Evolutionary conservation across 306 rosid species (phyloP).

Genomic region (Senna tora): DNA sequence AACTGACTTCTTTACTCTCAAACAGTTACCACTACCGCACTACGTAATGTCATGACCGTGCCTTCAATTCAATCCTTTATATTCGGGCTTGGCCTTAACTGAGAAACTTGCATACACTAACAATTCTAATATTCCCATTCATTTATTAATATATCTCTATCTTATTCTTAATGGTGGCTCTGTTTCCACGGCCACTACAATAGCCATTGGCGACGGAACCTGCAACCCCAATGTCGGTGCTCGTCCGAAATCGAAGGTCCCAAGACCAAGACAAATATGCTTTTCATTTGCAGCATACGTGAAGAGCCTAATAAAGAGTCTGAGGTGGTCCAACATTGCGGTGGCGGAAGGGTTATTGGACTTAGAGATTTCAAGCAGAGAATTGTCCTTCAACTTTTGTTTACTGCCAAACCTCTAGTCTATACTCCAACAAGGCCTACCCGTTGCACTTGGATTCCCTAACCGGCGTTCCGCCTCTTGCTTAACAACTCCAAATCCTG

Average conservation of each 20-base stretch:
- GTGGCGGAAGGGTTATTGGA: conserved; percentile 65
- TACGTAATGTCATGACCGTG: conserved; percentile 10
- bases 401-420: conserved; percentile 85
- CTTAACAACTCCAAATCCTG: conserved; percentile 65
- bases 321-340: conserved; percentile 51
- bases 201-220: neutral
- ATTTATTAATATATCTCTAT: neutral
- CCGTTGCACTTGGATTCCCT: conserved; percentile 67
- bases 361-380: conserved; percentile 53
- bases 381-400: conserved; percentile 54
- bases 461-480: conserved; percentile 86
- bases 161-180: neutral
- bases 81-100: neutral
- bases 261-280: conserved; percentile 58
- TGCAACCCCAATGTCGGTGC: neutral
- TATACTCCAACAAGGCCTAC: conserved; percentile 80
- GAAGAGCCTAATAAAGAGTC: conserved; percentile 47
- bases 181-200: conserved; percentile 23
- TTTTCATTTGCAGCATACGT: conserved; percentile 86
- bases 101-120: neutral
- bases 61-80: neutral
- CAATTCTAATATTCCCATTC: neutral
- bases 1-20: conserved; percentile 28
- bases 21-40: neutral
- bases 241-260: conserved; percentile 24